Base-by-base conservation (phyloP, 2,329 filamentous ascomycete species). In the Colletotrichum acutatum region DNA sequence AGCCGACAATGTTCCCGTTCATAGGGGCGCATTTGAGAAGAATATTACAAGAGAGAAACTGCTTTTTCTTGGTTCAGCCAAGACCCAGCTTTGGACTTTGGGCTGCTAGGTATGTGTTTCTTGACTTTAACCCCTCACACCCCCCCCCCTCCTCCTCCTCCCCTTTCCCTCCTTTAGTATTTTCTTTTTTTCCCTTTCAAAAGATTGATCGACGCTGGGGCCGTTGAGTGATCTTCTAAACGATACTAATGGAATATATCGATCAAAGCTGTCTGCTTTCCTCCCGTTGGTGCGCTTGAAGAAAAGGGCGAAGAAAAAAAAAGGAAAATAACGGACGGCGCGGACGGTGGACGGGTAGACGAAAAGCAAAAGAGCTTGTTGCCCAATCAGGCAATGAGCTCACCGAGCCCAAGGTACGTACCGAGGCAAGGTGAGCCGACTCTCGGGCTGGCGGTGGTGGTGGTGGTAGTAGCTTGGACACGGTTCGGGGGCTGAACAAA, bases 361-460 rank as follows among this genome's bases (percentile, higher is more conserved):
- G 12, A 34, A 22, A 32, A 22, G 53, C 19, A 32, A 46, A 53
- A 49, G n/a, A 58, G 66, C 28, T 57, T n/a, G 19, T 37, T 68
- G 28, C 63, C 64, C 64, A 71, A 71, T 61, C 57, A 57, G 57
- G 46, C 24, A 52, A 61, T 56, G 30, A 66, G n/a, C 56, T 60
- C 68, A 28, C 62, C 68, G 68, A 70, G 62, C 28, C 28, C 5
- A 7, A 19, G 57, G 34, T 67, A 71, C 61, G 67, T 70, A 66
- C 30, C 22, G 26, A 14, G 9, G 11, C 19, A 32, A 63, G 60
- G 42, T 34, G 28, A 52, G 26, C 16, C n/a, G 19, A 3, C 42
- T n/a, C 42, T 49, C 19, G n/a, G 19, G 16, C 37, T 37, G 34
- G 34, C 34, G 37, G 34, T 12, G 34, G 12, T 19, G 14, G 22